Evolutionary conservation across 2,329 filamentous ascomycete species (phyloP).

Genomic region (Pseudocercospora macadamiae): DNA sequence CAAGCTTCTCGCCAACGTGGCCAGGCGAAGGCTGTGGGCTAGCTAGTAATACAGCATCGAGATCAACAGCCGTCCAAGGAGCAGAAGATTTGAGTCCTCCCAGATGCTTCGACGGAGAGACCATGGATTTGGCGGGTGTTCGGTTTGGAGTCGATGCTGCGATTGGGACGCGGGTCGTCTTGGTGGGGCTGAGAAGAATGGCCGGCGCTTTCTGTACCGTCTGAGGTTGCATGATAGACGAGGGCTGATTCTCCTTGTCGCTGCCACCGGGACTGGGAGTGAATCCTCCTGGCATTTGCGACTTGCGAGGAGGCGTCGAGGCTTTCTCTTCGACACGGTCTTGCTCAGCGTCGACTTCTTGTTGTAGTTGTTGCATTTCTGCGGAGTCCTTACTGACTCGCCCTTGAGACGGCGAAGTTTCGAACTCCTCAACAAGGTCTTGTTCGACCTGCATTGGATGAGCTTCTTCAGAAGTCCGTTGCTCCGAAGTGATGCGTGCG

Average conservation of each 20-base stretch:
- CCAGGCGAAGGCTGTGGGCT: constrained; percentile 41
- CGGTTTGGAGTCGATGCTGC: constrained; percentile 45
- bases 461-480: constrained; percentile 27
- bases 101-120: constrained; percentile 50
- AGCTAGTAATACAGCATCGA: constrained; percentile 69
- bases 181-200: constrained; percentile 33
- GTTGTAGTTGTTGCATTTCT: constrained; percentile 27
- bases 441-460: constrained; percentile 30
- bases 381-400: constrained; percentile 27
- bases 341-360: constrained; percentile 26
- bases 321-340: neutral
- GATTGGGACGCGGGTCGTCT: constrained; percentile 46
- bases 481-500: constrained; percentile 34
- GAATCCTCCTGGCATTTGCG: constrained; percentile 18
- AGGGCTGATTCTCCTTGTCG: constrained; percentile 44
- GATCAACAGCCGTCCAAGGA: constrained; percentile 74
- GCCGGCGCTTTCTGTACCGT: constrained; percentile 38
- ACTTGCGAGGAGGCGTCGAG: constrained; percentile 12
- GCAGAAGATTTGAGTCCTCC: constrained; percentile 50
- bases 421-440: constrained; percentile 40
- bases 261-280: constrained; percentile 37
- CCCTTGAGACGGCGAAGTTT: constrained; percentile 38
- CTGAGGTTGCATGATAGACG: constrained; percentile 33
- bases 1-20: constrained; percentile 30
- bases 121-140: constrained; percentile 26